Evolutionary conservation across 169 alveolate genomes (phyloP).

Genomic region (Cryptosporidium parvum): DNA sequence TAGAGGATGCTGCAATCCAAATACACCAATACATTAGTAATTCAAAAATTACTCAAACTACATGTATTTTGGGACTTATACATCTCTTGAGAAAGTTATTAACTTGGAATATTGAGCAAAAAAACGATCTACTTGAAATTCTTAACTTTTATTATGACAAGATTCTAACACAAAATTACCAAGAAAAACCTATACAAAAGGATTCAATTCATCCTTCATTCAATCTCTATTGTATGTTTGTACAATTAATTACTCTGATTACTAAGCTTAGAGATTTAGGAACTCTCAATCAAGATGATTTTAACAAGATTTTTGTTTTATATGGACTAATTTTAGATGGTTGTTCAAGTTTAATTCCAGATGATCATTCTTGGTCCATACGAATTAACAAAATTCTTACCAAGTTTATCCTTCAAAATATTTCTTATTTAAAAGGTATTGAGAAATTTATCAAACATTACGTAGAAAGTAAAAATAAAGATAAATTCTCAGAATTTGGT

Average conservation of each 20-base stretch:
- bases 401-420: not conserved
- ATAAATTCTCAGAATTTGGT: not conserved
- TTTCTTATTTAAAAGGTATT: slow-evolving; percentile 9
- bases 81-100: slow-evolving; percentile 31
- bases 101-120: slow-evolving; percentile 41
- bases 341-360: not conserved
- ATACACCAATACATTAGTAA: slow-evolving; percentile 11
- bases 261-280: slow-evolving; percentile 27
- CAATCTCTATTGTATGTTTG: not conserved
- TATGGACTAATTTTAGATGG: not conserved
- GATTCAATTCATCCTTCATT: not conserved
- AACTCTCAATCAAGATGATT: not conserved
- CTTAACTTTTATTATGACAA: not conserved
- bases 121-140: slow-evolving; percentile 14
- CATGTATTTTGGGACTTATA: slow-evolving; percentile 29
- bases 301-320: not conserved
- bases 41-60: not conserved
- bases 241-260: not conserved
- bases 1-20: not conserved
- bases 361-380: not conserved
- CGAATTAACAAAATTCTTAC: slow-evolving; percentile 7
- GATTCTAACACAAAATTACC: not conserved
- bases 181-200: too few relatives aligned
- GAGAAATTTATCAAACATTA: not conserved
- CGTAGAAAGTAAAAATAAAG: not conserved